Conservation (phyloP, 768 basidiomycete genomes). For the Royoungia palumana region DNA sequence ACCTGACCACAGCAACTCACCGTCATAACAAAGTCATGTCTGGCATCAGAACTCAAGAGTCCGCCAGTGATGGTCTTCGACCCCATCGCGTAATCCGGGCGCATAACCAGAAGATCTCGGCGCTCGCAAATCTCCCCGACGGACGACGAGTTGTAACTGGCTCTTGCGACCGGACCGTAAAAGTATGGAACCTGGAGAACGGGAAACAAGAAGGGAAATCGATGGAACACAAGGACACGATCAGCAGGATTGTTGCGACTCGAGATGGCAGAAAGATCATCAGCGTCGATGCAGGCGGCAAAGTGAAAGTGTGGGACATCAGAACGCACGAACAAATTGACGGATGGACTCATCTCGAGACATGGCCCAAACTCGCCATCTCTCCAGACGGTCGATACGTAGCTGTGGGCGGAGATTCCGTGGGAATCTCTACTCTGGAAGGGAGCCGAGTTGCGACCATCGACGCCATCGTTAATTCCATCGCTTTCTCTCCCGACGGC, state of each 20-base stretch:
- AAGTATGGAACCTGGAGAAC: no score
- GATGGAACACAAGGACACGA: neutral
- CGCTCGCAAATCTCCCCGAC: no score
- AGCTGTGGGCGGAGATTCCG: neutral
- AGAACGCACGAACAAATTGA: neutral
- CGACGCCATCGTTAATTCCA: neutral
- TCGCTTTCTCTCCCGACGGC: constrained; percentile 3
- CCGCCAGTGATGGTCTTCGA: no score
- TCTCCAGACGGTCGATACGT: constrained; percentile 1
- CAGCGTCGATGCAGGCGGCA: neutral
- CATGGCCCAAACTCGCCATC: neutral
- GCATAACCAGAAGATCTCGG: no score
- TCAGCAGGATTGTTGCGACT: neutral
- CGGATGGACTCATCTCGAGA: neutral
- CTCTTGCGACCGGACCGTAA: no score
- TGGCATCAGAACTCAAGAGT: no score
- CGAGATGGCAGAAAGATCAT: neutral
- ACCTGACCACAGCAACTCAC: no score
- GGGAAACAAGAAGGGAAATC: no score
- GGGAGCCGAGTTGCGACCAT: neutral
- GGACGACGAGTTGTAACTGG: no score
- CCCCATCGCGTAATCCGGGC: no score
- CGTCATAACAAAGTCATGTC: no score
- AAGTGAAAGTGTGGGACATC: neutral
- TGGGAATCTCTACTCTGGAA: neutral